Base-by-base conservation (phyloP, 2,329 filamentous ascomycete species). In the Colletotrichum cordylinicola region DNA sequence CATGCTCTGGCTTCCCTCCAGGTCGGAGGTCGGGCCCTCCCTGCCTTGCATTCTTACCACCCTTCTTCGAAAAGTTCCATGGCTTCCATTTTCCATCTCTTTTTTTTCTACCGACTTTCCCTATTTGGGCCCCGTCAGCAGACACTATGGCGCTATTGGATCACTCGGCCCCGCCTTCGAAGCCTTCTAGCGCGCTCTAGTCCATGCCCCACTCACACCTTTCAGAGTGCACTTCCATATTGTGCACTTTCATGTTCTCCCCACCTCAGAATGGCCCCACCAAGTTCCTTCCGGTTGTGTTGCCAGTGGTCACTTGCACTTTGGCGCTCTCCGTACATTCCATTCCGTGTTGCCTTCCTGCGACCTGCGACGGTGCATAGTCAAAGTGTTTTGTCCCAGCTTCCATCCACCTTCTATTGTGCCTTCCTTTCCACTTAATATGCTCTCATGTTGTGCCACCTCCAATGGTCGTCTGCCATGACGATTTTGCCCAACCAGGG, bases 101-200 rank as follows among this genome's bases (percentile, higher is more conserved):
- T 33, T 48, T n/a, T 33, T 65, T 64, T 65, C 15, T 24, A 15
- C 15, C 8, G 31, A 13, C 73, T 56, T 64, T 64, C 31, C 73
- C 64, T 21, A 56, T 74, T 43, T 6, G 21, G 56, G 56, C 9
- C 37, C 7, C 7, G 58, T 60, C 62, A 37, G 35, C 18, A 35
- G 29, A 60, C 16, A 15, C 33, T 37, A 24, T 12, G 43, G 35
- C n/a, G n/a, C 66, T 37, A 74, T 76, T 74, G 70, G 71, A 4
- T 27, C 39, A n/a, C 10, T 55, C 6, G 16, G 29, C 27, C 39
- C 71, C 60, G 24, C 58, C 18, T 60, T 76, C 48, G 48, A 76
- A 70, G 48, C 31, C 70, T 76, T 76, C 74, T 76, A 76, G 74
- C 74, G 74, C 65, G 31, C 43, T 66, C 69, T 68, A 64, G 69